Evolutionary conservation across 441 rosid species (phyloP), one percentile per base, ranked within the genome.

Genomic region (Mallotus japonicus): DNA sequence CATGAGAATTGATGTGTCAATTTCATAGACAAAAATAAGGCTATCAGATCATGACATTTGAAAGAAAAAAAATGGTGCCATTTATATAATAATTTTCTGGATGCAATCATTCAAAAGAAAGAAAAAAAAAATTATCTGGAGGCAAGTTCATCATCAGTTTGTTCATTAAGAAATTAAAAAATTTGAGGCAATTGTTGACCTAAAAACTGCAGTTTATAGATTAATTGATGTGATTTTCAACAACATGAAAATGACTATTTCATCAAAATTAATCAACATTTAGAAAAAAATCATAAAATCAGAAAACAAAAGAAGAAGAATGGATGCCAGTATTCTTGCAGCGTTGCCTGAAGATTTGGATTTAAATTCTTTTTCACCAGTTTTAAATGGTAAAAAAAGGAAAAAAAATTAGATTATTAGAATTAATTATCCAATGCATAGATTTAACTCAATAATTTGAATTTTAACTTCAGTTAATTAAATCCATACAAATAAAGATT

Each of bases 1-100:
- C 65, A 62, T 57, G 14, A 65, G 66, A 17, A 65, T 42, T 54
- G 59, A 73, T 51, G 73, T 60, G 79, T 78, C 78, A 67, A 54
- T 46, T 63, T 70, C 80, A 62, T 10, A 11, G n/a, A 28, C 37
- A 51, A 54, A 44, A 28, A 28, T 28, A 28, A 28, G 32, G 32
- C 32, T 16, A 6, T 8, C 20, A 15, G 46, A 40, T 64, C 46
- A 42, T 42, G 46, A 42, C 6, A 15, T 15, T 15, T 4, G 19
- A 53, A 53, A 15, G 9, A 42, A 9, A 28, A 1, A 61, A 28
- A 28, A 28, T 28, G 32, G 32, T 28, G 32, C 32, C 3, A 17
- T 3, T 9, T 62, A 40, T 8, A 59, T 59, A 22, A 8, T 7
- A 11, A 22, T 7, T 28, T 28, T 28, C 66, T 62, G 66, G 66